Percentiles rank a stretch among this genome's conserved stretches.
Conservation (phyloP, 1,139 yeast genomes). For the Blastobotrys apis region DNA sequence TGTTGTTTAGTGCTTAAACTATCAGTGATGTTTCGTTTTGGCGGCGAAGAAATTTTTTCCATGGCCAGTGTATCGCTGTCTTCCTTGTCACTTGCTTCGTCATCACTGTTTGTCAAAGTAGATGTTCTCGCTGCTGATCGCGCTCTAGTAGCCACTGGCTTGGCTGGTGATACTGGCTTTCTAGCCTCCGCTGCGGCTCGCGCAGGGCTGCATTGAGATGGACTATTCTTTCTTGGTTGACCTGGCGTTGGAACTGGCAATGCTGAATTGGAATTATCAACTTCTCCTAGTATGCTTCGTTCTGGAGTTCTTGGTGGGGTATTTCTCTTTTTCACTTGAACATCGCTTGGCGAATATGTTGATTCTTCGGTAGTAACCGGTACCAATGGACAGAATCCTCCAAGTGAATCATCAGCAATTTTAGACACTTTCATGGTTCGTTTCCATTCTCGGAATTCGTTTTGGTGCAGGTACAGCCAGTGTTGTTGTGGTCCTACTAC, state of each 20-base stretch:
- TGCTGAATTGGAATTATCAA: constrained; percentile 66
- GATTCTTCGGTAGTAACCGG: constrained; percentile 31
- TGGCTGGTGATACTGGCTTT: neutral
- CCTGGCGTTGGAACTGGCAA: constrained; percentile 95
- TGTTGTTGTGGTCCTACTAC: constrained; percentile 99
- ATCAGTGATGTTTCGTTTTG: constrained; percentile 19
- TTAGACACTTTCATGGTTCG: constrained; percentile 82
- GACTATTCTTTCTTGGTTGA: constrained; percentile 72
- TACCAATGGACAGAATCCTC: constrained; percentile 72
- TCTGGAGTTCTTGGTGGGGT: constrained; percentile 66
- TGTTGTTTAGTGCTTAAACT: constrained; percentile 21
- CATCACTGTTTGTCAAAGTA: constrained; percentile 21
- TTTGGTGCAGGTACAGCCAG: constrained; percentile 94
- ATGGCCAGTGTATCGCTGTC: constrained; percentile 4
- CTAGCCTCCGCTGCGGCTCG: neutral
- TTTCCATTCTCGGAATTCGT: constrained; percentile 94
- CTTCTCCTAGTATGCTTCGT: constrained; percentile 67
- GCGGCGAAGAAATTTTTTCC: neutral
- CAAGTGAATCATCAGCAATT: constrained; percentile 65
- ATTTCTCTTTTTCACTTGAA: constrained; percentile 10
- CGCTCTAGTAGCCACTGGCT: neutral
- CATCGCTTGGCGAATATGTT: constrained; percentile 1
- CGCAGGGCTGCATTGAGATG: constrained; percentile 20
- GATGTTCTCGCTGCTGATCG: neutral
- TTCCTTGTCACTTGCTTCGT: constrained; percentile 16